phyloP scores from a whole-genome alignment of 371 early-diverging fungal genomes.

The Cokeromyces recurvatus region DNA sequence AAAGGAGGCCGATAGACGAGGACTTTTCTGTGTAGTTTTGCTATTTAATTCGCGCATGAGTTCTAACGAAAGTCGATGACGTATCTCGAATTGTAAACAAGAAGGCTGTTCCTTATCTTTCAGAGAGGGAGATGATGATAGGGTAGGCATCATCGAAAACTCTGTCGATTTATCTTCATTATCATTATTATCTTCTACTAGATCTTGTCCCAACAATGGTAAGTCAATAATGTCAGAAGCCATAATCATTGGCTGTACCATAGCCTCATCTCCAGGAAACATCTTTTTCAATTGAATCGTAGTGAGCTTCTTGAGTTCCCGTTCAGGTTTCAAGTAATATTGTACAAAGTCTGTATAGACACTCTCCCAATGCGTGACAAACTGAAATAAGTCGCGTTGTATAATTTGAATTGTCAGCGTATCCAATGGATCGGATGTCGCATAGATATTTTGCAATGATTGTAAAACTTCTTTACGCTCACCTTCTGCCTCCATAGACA shows the following conservation, averaged over 20 bases:
- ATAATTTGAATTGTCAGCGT: conserved; percentile 77
- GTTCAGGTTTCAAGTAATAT: conserved; percentile 73
- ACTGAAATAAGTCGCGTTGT: conserved; percentile 66
- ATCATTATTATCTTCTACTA: conserved; percentile 10
- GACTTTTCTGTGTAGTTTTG: too few relatives aligned
- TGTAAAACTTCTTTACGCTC: conserved; percentile 83
- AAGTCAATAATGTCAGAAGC: conserved; percentile 36
- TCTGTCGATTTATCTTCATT: too few relatives aligned
- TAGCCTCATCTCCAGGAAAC: conserved; percentile 37
- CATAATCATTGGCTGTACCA: conserved; percentile 21
- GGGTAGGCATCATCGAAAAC: too few relatives aligned
- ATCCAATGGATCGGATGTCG: conserved; percentile 73
- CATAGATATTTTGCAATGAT: conserved; percentile 74
- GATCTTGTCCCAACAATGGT: conserved; percentile 35
- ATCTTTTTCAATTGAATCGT: conserved; percentile 61
- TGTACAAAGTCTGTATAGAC: conserved; percentile 76
- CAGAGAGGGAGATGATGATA: too few relatives aligned
- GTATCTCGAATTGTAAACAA: conserved; percentile 24
- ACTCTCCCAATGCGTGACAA: conserved; percentile 78
- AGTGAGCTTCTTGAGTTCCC: conserved; percentile 64
- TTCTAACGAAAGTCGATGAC: conserved; percentile 34
- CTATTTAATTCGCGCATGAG: conserved; percentile 30
- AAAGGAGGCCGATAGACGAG: too few relatives aligned
- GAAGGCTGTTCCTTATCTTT: too few relatives aligned
- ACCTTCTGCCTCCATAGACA: conserved; percentile 61